These are phyloP conservation scores for Zangia roseola DNA, from an alignment of 768 basidiomycete species.

Conservation along the genomic window DNA sequence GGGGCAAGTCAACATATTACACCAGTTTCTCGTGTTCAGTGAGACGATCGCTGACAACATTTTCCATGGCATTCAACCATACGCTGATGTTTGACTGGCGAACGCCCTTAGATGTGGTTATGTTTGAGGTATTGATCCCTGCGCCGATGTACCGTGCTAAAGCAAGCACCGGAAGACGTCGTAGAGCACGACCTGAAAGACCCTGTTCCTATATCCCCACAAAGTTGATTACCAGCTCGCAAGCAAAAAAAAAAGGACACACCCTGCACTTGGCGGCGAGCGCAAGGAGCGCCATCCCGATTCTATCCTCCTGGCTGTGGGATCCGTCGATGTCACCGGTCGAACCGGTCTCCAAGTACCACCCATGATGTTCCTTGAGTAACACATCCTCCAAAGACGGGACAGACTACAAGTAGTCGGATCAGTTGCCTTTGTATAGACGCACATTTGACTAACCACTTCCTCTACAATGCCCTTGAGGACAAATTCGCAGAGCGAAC, in stretches of 20 bases:
- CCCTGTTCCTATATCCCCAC: conserved; percentile 50
- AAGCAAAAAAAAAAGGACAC: conserved; percentile 28
- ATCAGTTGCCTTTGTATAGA: conserved; percentile 1
- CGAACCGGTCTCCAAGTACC: conserved; percentile 1
- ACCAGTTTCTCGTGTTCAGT: conserved; percentile 50
- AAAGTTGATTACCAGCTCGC: background rate
- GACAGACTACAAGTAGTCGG: conserved; percentile 44
- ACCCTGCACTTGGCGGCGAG: conserved; percentile 84
- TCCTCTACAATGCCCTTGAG: conserved; percentile 64
- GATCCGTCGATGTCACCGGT: conserved; percentile 26
- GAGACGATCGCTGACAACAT: conserved; percentile 60
- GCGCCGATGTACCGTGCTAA: conserved; percentile 78
- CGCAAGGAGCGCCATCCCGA: conserved; percentile 56
- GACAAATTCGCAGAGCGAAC: conserved; percentile 80
- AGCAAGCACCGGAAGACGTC: conserved; percentile 92
- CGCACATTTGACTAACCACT: conserved; percentile 45
- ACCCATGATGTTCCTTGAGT: conserved; percentile 17
- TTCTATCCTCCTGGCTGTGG: conserved; percentile 49
- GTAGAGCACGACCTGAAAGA: conserved; percentile 91
- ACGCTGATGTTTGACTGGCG: conserved; percentile 45
- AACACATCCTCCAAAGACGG: conserved; percentile 57
- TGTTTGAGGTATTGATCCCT: conserved; percentile 31
- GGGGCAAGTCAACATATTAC: conserved; percentile 10
- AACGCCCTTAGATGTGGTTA: conserved; percentile 1
- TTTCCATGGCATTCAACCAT: conserved; percentile 88